Evolutionary conservation across 345 rosid species (phyloP), one percentile per base, ranked within the genome.

Genomic region (Passiflora organensis): DNA sequence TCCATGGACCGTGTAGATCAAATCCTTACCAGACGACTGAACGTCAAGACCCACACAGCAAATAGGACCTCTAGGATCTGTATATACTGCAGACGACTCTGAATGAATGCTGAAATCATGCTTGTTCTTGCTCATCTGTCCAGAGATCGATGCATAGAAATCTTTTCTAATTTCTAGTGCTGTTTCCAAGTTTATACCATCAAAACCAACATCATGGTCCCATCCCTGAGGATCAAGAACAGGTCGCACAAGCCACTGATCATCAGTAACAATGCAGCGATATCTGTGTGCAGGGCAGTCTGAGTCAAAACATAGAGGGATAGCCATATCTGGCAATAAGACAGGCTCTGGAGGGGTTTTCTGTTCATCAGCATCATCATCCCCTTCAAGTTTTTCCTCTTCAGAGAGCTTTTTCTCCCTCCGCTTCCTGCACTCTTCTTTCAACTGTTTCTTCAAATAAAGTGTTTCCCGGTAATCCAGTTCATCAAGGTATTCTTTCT

Each of bases 171-270:
- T 24, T 65, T 80, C 87, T 38, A 69, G 43, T 65, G 86, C 80
- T 41, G 89, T 74, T 74, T 93, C 95, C 64, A 86, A 69, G 70
- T 74, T 89, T 64, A 93, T 68, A 37, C 95, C 96, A 64, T 93
- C 95, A 55, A 88, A 93, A 13, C 99, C 89, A 13, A 89, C 87
- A 68, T 89, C 99, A 36, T 78, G 86, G 78, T 93, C 99, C 99
- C 96, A 89, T 15, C 99, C 96, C 43, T 84, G 89, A 54, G 91
- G 86, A 67, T 93, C 91, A 59, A 81, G 83, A 65, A 93, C 95
- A 54, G 96, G 96, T 74, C 95, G 80, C 44, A 55, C 75, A 57
- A 81, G 69, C 81, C 82, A 79, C 66, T 74, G 80, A 39, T 93
- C 87, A 59, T 74, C 50, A 28, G 79, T 64, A 12, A 69, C 78